Base-by-base conservation (phyloP, 108 stramenopile genomes). In the Chaetoceros muelleri region DNA sequence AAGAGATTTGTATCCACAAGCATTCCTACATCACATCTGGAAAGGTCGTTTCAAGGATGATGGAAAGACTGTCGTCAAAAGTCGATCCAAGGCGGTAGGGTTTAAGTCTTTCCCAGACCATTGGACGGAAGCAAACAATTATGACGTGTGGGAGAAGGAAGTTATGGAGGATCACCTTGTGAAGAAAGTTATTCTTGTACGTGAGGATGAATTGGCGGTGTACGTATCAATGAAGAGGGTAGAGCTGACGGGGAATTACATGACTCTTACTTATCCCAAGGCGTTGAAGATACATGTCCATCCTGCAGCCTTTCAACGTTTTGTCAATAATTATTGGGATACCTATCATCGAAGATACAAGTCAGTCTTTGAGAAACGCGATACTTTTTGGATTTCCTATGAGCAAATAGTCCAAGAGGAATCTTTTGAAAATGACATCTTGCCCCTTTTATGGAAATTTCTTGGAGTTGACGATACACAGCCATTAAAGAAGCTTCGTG, bases 81-180 rank as follows among this genome's bases (percentile, higher is more conserved):
- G n/a, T n/a, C n/a, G n/a, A n/a, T 50, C 17, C 30, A 74, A 70
- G 26, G 73, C 73, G 18, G 60, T 74, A 48, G 73, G 73, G 0
- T 74, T 68, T 56, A 74, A 74, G 55, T 68, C 60, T 3, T 74
- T 74, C 46, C 65, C 69, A 34, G 67, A 74, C 0, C 73, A 74
- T 51, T 69, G 67, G 53, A 26, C 27, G 20, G 56, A 54, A 30
- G n/a, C n/a, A n/a, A 53, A 30, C 0, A 58, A 64, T 25, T 65
- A 70, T n/a, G 46, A 60, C 22, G 28, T 74, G n/a, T 72, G 53
- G 57, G 51, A 56, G 34, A 44, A 61, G 31, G 45, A 44, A 22
- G 34, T 72, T 40, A 40, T 72, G 3, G 73, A 64, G 25, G 73
- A 74, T 44, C 49, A 53, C 3, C 57, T 57, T 48, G 66, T 74